phyloP scores from a whole-genome alignment of 1,284 basidiomycete genomes.

The Leccinum subrobustum region DNA sequence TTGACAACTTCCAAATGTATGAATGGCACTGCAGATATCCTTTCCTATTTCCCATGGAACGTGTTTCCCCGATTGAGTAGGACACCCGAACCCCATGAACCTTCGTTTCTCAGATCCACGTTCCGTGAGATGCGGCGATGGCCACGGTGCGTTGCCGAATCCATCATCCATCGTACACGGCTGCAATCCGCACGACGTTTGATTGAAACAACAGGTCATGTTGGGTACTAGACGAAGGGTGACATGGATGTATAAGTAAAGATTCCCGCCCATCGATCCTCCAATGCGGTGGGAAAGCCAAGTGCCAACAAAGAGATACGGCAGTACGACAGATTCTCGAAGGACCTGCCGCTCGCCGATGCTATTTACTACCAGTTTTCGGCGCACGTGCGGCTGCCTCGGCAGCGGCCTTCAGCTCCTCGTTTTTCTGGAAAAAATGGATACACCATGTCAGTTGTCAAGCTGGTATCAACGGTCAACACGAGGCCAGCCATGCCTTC shows the following conservation, averaged over 20 bases:
- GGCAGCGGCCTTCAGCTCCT: constrained; percentile 50
- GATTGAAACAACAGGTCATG: constrained; percentile 14
- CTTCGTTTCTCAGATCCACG: constrained; percentile 22
- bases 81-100: constrained; percentile 1
- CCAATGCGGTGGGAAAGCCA: not conserved
- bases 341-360: constrained; percentile 22
- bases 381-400: constrained; percentile 27
- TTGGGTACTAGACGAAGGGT: constrained; percentile 11
- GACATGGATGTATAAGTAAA: constrained; percentile 6
- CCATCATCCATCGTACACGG: not conserved
- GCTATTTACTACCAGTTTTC: constrained; percentile 44
- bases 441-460: constrained; percentile 12
- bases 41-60: constrained; percentile 9
- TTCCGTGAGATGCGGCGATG: constrained; percentile 25
- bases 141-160: constrained; percentile 4
- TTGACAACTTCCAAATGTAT: constrained; percentile 14
- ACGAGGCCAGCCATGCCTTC: constrained; percentile 47
- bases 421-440: constrained; percentile 50
- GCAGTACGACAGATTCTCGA: constrained; percentile 16
- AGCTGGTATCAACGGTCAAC: constrained; percentile 11
- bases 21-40: constrained; percentile 1
- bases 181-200: not conserved
- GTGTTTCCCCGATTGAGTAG: constrained; percentile 19
- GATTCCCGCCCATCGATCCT: constrained; percentile 19
- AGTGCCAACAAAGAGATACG: not conserved